Percentiles rank a stretch among this genome's conserved stretches.
Evolutionary conservation across 2,329 filamentous ascomycete genomes (phyloP).

Genomic region (Cadophora gregata): DNA sequence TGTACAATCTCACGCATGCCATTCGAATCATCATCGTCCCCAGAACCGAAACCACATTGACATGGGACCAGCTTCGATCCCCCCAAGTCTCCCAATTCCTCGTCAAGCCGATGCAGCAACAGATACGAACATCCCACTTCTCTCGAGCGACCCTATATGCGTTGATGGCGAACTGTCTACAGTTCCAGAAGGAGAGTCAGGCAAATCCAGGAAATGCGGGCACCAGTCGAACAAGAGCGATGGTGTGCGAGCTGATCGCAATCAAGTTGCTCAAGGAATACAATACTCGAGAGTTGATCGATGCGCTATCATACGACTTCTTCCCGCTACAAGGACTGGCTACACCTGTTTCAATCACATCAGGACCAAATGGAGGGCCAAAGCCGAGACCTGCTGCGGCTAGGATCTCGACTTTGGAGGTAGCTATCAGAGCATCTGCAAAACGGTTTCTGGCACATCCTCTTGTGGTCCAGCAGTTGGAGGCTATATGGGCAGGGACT

Average conservation of each 20-base stretch:
- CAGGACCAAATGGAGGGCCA: constrained; percentile 46
- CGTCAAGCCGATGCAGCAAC: constrained; percentile 92
- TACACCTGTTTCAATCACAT: constrained; percentile 48
- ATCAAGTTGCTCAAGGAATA: constrained; percentile 92
- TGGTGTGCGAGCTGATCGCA: constrained; percentile 88
- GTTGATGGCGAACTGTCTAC: constrained; percentile 89
- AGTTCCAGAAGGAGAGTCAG: constrained; percentile 88
- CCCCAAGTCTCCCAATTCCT: constrained; percentile 96
- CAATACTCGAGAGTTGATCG: constrained; percentile 86
- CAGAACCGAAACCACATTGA: constrained; percentile 87
- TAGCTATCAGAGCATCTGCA: constrained; percentile 89
- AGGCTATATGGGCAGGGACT: constrained; percentile 95
- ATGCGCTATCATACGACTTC: constrained; percentile 94
- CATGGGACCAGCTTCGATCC: constrained; percentile 95
- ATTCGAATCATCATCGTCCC: constrained; percentile 84
- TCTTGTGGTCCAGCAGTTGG: constrained; percentile 90
- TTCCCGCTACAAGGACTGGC: constrained; percentile 85
- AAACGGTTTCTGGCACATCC: constrained; percentile 94
- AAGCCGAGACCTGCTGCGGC: constrained; percentile 64
- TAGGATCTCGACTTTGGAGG: constrained; percentile 87
- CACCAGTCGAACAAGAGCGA: constrained; percentile 80
- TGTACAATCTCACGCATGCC: constrained; percentile 89
- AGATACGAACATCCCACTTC: constrained; percentile 83
- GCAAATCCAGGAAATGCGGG: constrained; percentile 83
- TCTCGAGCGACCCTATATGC: constrained; percentile 87